Base-by-base conservation (phyloP, 2,329 filamentous ascomycete genomes). In the Sordariomycetes sp. region DNA sequence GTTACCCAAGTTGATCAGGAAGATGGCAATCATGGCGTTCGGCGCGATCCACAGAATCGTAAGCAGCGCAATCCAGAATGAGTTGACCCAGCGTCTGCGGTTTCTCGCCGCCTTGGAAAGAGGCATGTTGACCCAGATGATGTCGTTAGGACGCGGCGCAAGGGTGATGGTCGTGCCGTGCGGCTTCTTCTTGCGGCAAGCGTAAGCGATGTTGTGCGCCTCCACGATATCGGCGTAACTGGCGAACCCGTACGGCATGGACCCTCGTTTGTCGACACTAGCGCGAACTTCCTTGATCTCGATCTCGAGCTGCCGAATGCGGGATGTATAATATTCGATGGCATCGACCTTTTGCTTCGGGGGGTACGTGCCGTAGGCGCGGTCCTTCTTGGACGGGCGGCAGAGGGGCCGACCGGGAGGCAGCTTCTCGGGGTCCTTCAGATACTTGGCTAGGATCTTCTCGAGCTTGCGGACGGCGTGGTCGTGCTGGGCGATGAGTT, bases 91-190 rank as follows among this genome's bases (percentile, higher is more conserved):
- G 25, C 80, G 70, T 46, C 82, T 82, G 63, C 82, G 83, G 41
- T 72, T 72, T 34, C 88, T 75, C 1, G 78, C 72, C 19, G 73
- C 64, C 25, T 78, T 78, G 12, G 70, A 75, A 37, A 96, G 63
- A 6, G 77, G 72, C 63, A 98, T 73, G 49, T 98, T 98, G 53
- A 86, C 82, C 92, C 92, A 98, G 43, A 98, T 94, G 34, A 98
- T 75, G 53, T 96, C 90, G 51, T 84, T 86, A 4, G 92, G 90
- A 38, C 79, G 77, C 3, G 92, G 87, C 1, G 92, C 88, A 11
- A 96, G 69, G 6, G 64, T 69, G 36, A 98, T 75, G 1, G 74
- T 83, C 0, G 86, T 79, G 5, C 86, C 86, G 26, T 84, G 70
- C 0, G 86, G 85, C 46, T 82, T 82, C 63, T 92, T 92, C 32